Evolutionary conservation across 2,329 filamentous ascomycete species (phyloP), one percentile per base, ranked within the genome.

Genomic region (Ascomycota sp.): DNA sequence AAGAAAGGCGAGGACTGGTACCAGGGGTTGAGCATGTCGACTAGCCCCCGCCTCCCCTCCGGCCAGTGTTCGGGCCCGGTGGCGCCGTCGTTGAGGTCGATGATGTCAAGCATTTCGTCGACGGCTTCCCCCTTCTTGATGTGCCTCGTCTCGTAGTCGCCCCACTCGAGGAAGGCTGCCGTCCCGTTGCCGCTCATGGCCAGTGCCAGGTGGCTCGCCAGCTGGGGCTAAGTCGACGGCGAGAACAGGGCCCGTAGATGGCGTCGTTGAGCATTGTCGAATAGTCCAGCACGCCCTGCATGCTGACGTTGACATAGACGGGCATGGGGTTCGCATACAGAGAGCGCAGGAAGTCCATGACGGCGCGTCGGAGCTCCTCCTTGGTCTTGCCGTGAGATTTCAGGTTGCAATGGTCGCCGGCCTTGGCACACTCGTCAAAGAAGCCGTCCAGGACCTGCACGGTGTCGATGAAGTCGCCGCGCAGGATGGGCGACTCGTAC

Each of bases 391-490:
- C 50, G 8, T 57, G 35, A 0, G 45, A 42, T 0, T 52, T 50
- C 20, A 65, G 38, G 1, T 54, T 43, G 33, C 61, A 66, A n/a
- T 45, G 47, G 5, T 53, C 36, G 3, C 61, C 60, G 2, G 63
- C 63, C 27, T 47, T 47, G 31, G 47, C 33, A 32, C 51, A 55
- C 31, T 53, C 46, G 4, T 48, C 44, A 8, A 51, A 38, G 12
- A 52, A 50, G 0, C 48, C 51, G 7, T 41, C 35, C 8, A 54
- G 31, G 2, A 46, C 41, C 4, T 43, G 38, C 20, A 47, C 37
- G 1, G 48, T 45, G 28, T 52, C 47, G 4, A 32, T 30, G 3
- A 47, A 43, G 10, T 47, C 42, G 9, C 44, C 44, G 7, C 33
- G 23, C 6, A 40, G 35, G 11, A 49, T 35, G 3, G 32, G 34